Percentiles rank a stretch among this genome's conserved stretches.
phyloP scores from a whole-genome alignment of 225 moss, liverwort and hornwort species.

The Sphagnum contortum region DNA sequence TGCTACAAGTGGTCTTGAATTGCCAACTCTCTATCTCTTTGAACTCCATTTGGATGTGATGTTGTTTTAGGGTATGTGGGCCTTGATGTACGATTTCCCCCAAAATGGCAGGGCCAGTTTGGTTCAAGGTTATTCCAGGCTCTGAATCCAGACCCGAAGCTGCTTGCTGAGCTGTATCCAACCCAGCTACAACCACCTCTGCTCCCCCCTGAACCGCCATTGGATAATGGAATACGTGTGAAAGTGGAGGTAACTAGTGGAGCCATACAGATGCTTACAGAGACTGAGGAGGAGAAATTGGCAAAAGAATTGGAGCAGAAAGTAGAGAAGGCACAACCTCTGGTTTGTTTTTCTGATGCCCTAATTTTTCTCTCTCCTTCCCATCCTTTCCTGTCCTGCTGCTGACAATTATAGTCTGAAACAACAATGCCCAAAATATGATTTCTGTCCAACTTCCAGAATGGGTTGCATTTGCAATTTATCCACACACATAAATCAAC shows the following conservation, averaged over 20 bases:
- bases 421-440: too few relatives aligned
- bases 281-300: constrained; percentile 7
- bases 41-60: too few relatives aligned
- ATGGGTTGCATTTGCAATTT: too few relatives aligned
- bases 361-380: too few relatives aligned
- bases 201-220: constrained; percentile 3
- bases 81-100: too few relatives aligned
- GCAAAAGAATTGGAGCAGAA: constrained; percentile 11
- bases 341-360: not conserved
- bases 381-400: too few relatives aligned
- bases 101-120: constrained; percentile 19
- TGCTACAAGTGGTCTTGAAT: too few relatives aligned
- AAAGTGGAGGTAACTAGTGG: not conserved
- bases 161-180: constrained; percentile 30
- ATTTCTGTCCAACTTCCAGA: too few relatives aligned
- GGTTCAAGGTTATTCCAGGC: constrained; percentile 28
- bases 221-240: not conserved
- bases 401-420: too few relatives aligned
- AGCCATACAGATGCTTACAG: not conserved
- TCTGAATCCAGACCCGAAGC: constrained; percentile 38
- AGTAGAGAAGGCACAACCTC: constrained; percentile 13
- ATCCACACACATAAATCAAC: too few relatives aligned
- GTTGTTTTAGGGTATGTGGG: too few relatives aligned
- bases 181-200: constrained; percentile 24
- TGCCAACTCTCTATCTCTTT: too few relatives aligned